A percentile compares a stretch with the other conserved stretches of the same genome.
Conservation (phyloP, 2,329 filamentous ascomycete genomes). For the Domatiomyces globalis region DNA sequence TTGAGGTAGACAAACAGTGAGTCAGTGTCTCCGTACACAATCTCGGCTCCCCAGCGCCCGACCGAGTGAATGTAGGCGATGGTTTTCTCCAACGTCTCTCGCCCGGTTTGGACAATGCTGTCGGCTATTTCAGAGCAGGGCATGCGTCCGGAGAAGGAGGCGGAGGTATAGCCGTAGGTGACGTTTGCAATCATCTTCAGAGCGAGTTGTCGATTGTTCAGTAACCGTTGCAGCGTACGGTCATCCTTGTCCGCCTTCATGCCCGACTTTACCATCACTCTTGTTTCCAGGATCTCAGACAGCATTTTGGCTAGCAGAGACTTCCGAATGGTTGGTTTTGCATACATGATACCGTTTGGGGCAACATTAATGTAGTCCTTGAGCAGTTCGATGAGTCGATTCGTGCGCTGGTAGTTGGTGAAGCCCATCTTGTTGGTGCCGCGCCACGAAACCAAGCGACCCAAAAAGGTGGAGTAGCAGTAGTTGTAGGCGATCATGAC, state of each 20-base stretch:
- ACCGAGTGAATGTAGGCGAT: slow-evolving; percentile 86
- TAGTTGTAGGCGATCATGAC: slow-evolving; percentile 99
- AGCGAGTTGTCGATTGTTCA: slow-evolving; percentile 88
- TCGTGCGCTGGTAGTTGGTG: slow-evolving; percentile 65
- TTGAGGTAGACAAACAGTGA: slow-evolving; percentile 84
- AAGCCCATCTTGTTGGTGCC: slow-evolving; percentile 91
- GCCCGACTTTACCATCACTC: slow-evolving; percentile 93
- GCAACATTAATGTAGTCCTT: slow-evolving; percentile 81
- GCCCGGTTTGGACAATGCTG: slow-evolving; percentile 90
- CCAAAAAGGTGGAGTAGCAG: slow-evolving; percentile 93
- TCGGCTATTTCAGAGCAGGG: slow-evolving; percentile 96
- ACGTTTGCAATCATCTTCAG: slow-evolving; percentile 97
- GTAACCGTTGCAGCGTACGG: slow-evolving; percentile 57
- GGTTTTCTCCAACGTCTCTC: slow-evolving; percentile 86
- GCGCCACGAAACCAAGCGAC: slow-evolving; percentile 74
- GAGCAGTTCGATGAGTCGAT: slow-evolving; percentile 59
- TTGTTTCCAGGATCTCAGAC: slow-evolving; percentile 83
- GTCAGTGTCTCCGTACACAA: slow-evolving; percentile 96
- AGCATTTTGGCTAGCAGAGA: slow-evolving; percentile 93
- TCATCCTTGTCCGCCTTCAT: slow-evolving; percentile 81
- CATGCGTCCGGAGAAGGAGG: slow-evolving; percentile 93
- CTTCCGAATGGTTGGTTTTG: slow-evolving; percentile 69
- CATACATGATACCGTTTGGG: slow-evolving; percentile 94
- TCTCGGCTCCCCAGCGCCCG: slow-evolving; percentile 79
- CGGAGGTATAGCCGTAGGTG: slow-evolving; percentile 94